Conservation (phyloP, 1,284 basidiomycete genomes). For the Boletus semigastroideus region DNA sequence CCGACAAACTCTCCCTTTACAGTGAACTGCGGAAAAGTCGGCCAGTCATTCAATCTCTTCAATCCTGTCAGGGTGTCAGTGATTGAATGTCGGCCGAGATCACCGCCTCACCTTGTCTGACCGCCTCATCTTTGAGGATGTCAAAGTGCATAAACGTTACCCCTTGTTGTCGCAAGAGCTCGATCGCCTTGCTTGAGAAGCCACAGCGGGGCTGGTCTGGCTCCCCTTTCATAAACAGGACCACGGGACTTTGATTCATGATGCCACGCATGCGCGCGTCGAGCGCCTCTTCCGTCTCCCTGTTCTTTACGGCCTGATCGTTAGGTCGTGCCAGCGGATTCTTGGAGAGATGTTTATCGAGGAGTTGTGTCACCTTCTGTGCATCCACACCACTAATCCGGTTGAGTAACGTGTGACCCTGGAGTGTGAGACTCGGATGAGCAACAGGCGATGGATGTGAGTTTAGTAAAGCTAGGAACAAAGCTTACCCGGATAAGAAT, state of each 20-base stretch:
- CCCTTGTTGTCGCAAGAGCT: constrained; percentile 79
- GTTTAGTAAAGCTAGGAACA: neutral
- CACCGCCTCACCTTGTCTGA: constrained; percentile 49
- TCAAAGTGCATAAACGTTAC: constrained; percentile 86
- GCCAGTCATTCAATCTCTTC: constrained; percentile 83
- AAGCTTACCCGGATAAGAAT: constrained; percentile 74
- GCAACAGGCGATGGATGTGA: neutral
- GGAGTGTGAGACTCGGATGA: constrained; percentile 8
- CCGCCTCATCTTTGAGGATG: constrained; percentile 77
- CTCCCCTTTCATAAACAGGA: constrained; percentile 97
- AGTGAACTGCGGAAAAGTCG: constrained; percentile 96
- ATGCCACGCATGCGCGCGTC: constrained; percentile 59
- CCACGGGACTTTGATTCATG: constrained; percentile 73
- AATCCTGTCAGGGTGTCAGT: constrained; percentile 46
- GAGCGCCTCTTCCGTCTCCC: constrained; percentile 69
- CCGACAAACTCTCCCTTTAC: constrained; percentile 93
- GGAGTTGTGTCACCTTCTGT: constrained; percentile 59
- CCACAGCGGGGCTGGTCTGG: constrained; percentile 88
- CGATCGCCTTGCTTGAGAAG: constrained; percentile 88
- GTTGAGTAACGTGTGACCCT: constrained; percentile 90
- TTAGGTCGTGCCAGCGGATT: constrained; percentile 35
- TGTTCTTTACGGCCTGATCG: constrained; percentile 35
- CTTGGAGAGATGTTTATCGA: constrained; percentile 54
- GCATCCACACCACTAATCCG: constrained; percentile 86
- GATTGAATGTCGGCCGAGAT: constrained; percentile 44